These are phyloP conservation scores for Gaeumannomyces sp. DNA, from an alignment of 2,329 filamentous ascomycete genomes.

Conservation along the genomic window DNA sequence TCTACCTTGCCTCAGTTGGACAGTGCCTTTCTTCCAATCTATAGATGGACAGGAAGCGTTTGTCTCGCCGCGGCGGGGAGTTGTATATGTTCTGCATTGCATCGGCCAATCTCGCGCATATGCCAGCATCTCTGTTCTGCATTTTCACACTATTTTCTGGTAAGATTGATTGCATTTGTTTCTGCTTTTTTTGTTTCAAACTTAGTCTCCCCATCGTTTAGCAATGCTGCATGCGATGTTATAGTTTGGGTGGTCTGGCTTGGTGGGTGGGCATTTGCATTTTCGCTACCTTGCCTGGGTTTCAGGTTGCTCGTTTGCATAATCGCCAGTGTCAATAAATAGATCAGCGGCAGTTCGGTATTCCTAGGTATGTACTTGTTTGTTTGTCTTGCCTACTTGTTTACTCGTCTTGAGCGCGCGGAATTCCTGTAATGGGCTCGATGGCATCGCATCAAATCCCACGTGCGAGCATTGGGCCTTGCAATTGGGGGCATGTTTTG, in stretches of 20 bases:
- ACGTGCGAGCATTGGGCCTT: background rate
- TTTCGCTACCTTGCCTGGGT: background rate
- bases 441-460: too few species aligned
- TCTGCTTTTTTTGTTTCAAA: background rate
- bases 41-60: too few species aligned
- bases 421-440: background rate
- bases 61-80: too few species aligned
- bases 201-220: background rate
- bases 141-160: background rate
- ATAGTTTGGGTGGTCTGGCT: background rate
- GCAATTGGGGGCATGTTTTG: background rate
- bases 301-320: background rate
- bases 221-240: background rate
- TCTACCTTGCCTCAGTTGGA: background rate
- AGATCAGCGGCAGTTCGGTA: background rate
- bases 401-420: too few species aligned
- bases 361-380: background rate
- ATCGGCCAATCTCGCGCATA: background rate
- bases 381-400: background rate
- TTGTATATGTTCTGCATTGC: background rate
- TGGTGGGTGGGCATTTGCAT: background rate
- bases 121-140: background rate
- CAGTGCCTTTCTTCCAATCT: background rate
- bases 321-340: background rate
- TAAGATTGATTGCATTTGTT: background rate